Base-by-base conservation (phyloP, 805 yeast species). In the Saturnispora silvae region DNA sequence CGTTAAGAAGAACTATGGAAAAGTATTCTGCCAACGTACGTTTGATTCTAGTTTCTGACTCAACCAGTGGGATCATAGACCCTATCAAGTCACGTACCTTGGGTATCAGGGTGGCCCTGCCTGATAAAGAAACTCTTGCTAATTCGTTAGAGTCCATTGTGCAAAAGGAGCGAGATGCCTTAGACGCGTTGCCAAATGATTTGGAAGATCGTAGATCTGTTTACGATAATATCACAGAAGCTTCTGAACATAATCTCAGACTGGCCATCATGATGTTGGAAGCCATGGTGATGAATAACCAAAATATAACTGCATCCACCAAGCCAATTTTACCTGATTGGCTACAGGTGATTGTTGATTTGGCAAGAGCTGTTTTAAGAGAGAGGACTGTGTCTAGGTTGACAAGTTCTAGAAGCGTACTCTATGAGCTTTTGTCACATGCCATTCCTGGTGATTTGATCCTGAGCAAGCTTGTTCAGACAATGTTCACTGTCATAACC, bases 41-140 rank as follows among this genome's bases (percentile, higher is more conserved):
- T 43, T 64, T 92, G 44, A 72, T 92, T 25, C 63, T 92, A 63
- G 68, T 92, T 16, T 83, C 95, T 48, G 89, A 85, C 53, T 75
- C 96, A 3, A 83, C 95, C 19, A 83, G 95, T 17, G 83, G 82
- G 45, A 87, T 92, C 41, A 89, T 92, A 42, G 78, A 85, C 3
- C 99, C 99, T 9, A 92, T 92, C 45, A 81, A 83, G 51, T 87
- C 96, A 18, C 79, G 99, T 61, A 86, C 96, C 7, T 61, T 92
- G 37, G 65, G 89, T 41, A 70, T 92, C n/a, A 70, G 97, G 42
- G 76, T 86, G 3, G 81, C 96, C 1, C 79, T 95, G 3, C 97
- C 99, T 0, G 51, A 72, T 0, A 51, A 53, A 2, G 59, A 59
- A 0, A 94, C 85, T 29, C 71, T 80, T n/a, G 51, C 66, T 1